Base-by-base conservation (phyloP, 2,329 filamentous ascomycete species). In the Monosporascus sp. region DNA sequence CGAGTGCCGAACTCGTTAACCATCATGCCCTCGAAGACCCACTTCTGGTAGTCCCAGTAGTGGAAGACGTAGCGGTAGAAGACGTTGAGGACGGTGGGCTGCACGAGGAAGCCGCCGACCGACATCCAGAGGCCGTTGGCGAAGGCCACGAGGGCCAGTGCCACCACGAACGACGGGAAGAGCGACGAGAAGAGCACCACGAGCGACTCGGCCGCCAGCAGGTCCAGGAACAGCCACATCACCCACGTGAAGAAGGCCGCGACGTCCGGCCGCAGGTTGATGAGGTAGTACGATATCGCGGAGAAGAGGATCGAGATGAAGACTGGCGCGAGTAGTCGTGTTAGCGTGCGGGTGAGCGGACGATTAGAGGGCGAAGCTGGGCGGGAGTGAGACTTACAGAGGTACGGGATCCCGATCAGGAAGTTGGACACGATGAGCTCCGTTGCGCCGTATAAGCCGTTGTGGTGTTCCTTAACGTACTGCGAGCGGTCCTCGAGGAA, bases 21-120 rank as follows among this genome's bases (percentile, higher is more conserved):
- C 89, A 95, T 94, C 90, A 96, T 94, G 15, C 89, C 90, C 65
- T 93, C 83, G 67, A 95, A 96, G 3, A 95, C 90, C 62, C 92
- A 95, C 43, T 77, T 81, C 67, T 93, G 89, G 65, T 95, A 95
- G 67, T 95, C 88, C 65, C 92, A 92, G 69, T 92, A 95, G 66
- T 92, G 87, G 62, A 94, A 94, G 6, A 88, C 88, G 62, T 95
- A 94, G 68, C 85, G 82, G 84, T 88, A 96, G 62, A 96, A 96
- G 2, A 80, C 82, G 68, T 96, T 95, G 41, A 95, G 77, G 2
- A 86, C 80, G 1, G 75, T 81, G 3, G 86, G 83, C 3, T 83
- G 79, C 2, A 95, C 89, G 68, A 95, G 79, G 72, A 95, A 95
- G 0, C 90, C 90, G 50, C 86, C 83, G 1, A 93, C 88, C 50